A percentile compares a stretch with the other conserved stretches of the same genome.
phyloP scores from a whole-genome alignment of 2,329 filamentous ascomycete genomes.

The Talaromyces islandicus region DNA sequence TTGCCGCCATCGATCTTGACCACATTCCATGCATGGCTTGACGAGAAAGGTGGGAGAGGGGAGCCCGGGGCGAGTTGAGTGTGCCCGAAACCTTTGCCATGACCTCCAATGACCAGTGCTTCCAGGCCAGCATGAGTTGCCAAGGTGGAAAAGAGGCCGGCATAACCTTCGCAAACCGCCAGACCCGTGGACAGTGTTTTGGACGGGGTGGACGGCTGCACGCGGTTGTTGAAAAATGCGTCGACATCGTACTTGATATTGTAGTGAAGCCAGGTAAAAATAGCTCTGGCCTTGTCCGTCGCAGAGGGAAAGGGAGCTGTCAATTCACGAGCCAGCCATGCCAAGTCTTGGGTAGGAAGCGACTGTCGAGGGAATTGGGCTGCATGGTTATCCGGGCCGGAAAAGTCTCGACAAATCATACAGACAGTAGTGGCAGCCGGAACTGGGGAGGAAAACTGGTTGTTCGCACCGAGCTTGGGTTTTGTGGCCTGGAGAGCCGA shows the following conservation, averaged over 20 bases:
- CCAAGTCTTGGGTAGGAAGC: constrained; percentile 63
- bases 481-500: constrained; percentile 51
- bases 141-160: constrained; percentile 71
- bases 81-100: constrained; percentile 83
- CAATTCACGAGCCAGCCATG: constrained; percentile 70
- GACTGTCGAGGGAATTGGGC: constrained; percentile 67
- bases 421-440: constrained; percentile 44
- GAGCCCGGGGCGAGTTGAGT: constrained; percentile 56
- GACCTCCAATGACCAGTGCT: constrained; percentile 65
- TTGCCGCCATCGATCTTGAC: constrained; percentile 77
- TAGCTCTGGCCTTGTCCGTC: constrained; percentile 86
- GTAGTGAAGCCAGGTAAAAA: constrained; percentile 94
- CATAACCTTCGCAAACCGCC: constrained; percentile 90
- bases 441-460: constrained; percentile 7
- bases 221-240: constrained; percentile 67
- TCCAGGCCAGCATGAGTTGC: constrained; percentile 75
- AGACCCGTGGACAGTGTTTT: constrained; percentile 70
- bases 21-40: constrained; percentile 86
- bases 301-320: constrained; percentile 71
- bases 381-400: constrained; percentile 70
- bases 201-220: constrained; percentile 63
- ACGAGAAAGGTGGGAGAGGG: constrained; percentile 57
- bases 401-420: constrained; percentile 82
- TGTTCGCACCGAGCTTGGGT: constrained; percentile 29
- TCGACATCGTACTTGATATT: constrained; percentile 81